These are phyloP conservation scores for Pseudopyrenochaeta lycopersici DNA, from an alignment of 2,329 filamentous ascomycete genomes.

Conservation along the genomic window DNA sequence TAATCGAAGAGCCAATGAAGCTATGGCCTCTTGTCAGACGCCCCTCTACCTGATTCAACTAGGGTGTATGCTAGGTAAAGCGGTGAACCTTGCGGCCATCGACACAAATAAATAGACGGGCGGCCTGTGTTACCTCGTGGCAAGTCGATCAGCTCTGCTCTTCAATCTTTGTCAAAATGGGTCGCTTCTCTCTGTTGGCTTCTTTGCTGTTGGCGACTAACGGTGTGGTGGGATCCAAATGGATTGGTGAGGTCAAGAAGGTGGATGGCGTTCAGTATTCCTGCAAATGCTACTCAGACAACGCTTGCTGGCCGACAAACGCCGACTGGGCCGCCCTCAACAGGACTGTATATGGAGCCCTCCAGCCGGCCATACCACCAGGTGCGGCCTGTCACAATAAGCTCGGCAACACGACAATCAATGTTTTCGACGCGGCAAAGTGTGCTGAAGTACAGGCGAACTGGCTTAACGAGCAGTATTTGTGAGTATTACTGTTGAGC, in stretches of 20 bases:
- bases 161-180: slow-evolving; percentile 27
- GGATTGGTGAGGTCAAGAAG: slow-evolving; percentile 42
- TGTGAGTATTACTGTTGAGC: slow-evolving; percentile 28
- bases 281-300: slow-evolving; percentile 49
- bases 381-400: slow-evolving; percentile 40
- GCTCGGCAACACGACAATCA: slow-evolving; percentile 29
- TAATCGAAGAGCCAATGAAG: slow-evolving; percentile 5
- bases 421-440: slow-evolving; percentile 32
- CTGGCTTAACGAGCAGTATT: slow-evolving; percentile 40
- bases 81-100: neutral
- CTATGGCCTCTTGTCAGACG: neutral
- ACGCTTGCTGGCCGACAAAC: slow-evolving; percentile 42
- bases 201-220: slow-evolving; percentile 28
- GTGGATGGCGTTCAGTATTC: slow-evolving; percentile 34
- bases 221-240: slow-evolving; percentile 25
- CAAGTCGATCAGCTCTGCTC: slow-evolving; percentile 1
- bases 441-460: slow-evolving; percentile 38
- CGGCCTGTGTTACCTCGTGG: neutral
- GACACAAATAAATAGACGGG: slow-evolving; percentile 12
- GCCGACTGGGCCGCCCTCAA: slow-evolving; percentile 40
- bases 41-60: neutral
- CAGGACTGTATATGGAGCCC: slow-evolving; percentile 36
- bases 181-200: slow-evolving; percentile 27
- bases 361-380: slow-evolving; percentile 39
- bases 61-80: slow-evolving; percentile 1